phyloP scores from a whole-genome alignment of 495 filamentous ascomycete genomes.

The Sphaerosporella brunnea region DNA sequence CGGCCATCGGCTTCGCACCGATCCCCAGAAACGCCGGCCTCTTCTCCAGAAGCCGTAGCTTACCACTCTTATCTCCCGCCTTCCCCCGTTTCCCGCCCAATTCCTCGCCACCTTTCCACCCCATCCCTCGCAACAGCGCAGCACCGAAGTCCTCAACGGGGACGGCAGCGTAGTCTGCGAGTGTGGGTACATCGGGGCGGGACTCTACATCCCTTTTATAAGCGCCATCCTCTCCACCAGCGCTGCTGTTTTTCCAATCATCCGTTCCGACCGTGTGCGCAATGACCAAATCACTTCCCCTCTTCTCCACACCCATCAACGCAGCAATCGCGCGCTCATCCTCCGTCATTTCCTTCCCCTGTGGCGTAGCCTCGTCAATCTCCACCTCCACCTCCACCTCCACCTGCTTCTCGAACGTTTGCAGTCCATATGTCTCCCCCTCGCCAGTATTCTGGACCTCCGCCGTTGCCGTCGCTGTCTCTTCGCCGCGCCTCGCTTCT shows the following conservation, averaged over 20 bases:
- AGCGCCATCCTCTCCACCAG: conserved; percentile 41
- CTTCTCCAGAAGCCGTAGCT: conserved; percentile 37
- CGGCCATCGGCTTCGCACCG: conserved; percentile 43
- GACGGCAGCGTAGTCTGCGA: conserved; percentile 71
- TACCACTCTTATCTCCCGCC: conserved; percentile 30
- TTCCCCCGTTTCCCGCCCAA: conserved; percentile 39
- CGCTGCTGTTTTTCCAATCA: conserved; percentile 23
- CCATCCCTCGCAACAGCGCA: conserved; percentile 73
- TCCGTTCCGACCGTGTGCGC: conserved; percentile 29
- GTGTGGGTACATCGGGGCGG: conserved; percentile 55
- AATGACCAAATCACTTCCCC: conserved; percentile 40
- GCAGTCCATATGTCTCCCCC: conserved; percentile 36
- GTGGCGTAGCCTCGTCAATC: conserved; percentile 6
- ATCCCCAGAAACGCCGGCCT: conserved; percentile 71
- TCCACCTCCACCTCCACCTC: conserved; percentile 16
- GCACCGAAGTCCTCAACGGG: conserved; percentile 91
- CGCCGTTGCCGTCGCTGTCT: conserved; percentile 6
- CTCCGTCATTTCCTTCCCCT: conserved; percentile 31
- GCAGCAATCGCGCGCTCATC: conserved; percentile 71
- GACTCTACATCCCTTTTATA: conserved; percentile 49
- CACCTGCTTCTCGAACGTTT: conserved; percentile 29
- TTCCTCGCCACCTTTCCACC: conserved; percentile 74
- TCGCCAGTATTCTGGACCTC: conserved; percentile 31
- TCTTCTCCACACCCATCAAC: conserved; percentile 37
- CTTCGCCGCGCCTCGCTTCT: conserved; percentile 9